phyloP scores from a whole-genome alignment of 306 rosid species.

The Citrullus mucosospermus region DNA sequence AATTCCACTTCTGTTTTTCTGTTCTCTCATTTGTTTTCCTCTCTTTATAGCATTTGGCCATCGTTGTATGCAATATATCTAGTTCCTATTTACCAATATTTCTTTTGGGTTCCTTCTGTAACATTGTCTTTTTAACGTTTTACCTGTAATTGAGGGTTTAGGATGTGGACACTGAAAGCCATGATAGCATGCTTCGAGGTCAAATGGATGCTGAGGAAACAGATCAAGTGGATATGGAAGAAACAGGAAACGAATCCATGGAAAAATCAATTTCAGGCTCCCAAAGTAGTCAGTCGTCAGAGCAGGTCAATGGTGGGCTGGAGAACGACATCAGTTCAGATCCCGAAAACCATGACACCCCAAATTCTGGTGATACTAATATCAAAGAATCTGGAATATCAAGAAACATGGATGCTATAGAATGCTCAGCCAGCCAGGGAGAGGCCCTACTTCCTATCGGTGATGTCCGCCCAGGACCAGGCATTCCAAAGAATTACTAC shows the following conservation, averaged over 20 bases:
- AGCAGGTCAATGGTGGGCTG: constrained; percentile 14
- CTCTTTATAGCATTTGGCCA: background rate
- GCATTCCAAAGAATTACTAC: constrained; percentile 53
- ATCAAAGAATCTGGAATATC: constrained; percentile 24
- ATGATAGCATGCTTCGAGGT: constrained; percentile 23
- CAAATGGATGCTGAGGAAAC: constrained; percentile 24
- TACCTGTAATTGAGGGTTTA: constrained; percentile 26
- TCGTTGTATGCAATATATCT: constrained; percentile 7
- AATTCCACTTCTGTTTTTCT: constrained; percentile 14
- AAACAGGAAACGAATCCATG: background rate
- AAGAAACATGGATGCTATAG: constrained; percentile 26
- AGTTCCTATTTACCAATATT: background rate
- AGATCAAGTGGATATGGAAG: constrained; percentile 14
- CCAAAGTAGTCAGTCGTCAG: constrained; percentile 4
- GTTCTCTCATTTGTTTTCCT: background rate
- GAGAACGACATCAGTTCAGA: constrained; percentile 21
- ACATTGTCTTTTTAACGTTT: constrained; percentile 15
- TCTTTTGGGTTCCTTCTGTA: background rate
- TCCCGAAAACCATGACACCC: constrained; percentile 18
- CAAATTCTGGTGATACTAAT: constrained; percentile 18
- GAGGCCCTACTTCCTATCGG: constrained; percentile 29
- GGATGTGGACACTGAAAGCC: constrained; percentile 35
- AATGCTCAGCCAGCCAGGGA: constrained; percentile 27
- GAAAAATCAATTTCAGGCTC: constrained; percentile 26
- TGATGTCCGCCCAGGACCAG: constrained; percentile 52